Conservation (phyloP, 768 basidiomycete genomes). For the Rhodotorula diobovata region DNA sequence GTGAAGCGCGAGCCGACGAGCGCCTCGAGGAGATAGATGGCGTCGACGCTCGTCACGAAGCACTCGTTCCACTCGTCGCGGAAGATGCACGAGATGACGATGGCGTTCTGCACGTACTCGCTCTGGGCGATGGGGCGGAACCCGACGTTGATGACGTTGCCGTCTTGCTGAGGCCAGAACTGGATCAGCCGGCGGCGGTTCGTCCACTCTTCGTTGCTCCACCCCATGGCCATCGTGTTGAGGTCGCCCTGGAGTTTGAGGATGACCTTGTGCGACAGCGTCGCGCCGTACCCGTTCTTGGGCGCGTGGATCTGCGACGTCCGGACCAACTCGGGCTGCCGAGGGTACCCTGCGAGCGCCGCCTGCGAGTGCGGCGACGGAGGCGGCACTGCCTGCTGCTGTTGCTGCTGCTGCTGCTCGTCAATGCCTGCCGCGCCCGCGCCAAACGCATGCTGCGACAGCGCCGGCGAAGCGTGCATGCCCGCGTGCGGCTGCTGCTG, state of each 20-base stretch:
- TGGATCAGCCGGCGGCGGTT: constrained; percentile 77
- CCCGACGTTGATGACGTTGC: constrained; percentile 67
- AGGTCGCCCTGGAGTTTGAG: constrained; percentile 49
- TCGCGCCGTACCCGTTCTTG: constrained; percentile 13
- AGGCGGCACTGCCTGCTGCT: too few species aligned
- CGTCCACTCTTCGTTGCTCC: constrained; percentile 59
- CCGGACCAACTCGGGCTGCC: constrained; percentile 33
- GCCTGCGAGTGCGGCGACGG: too few species aligned
- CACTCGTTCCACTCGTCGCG: constrained; percentile 69
- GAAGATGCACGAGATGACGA: constrained; percentile 92
- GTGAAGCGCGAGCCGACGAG: constrained; percentile 69
- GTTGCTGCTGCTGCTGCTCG: neutral
- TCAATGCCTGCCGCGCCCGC: neutral
- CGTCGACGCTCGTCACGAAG: constrained; percentile 91
- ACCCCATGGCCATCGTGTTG: constrained; percentile 50
- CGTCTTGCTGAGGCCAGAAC: constrained; percentile 73
- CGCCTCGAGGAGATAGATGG: constrained; percentile 86
- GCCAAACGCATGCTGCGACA: neutral
- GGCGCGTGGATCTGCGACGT: constrained; percentile 32
- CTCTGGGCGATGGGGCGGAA: constrained; percentile 70
- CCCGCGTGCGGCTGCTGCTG: too few species aligned
- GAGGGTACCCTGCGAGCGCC: neutral
- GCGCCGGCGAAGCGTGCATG: neutral
- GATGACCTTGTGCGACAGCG: constrained; percentile 35
- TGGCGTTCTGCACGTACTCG: constrained; percentile 67